These are phyloP conservation scores for Tilletia caries DNA, from an alignment of 1,284 basidiomycete species.

Conservation along the genomic window DNA sequence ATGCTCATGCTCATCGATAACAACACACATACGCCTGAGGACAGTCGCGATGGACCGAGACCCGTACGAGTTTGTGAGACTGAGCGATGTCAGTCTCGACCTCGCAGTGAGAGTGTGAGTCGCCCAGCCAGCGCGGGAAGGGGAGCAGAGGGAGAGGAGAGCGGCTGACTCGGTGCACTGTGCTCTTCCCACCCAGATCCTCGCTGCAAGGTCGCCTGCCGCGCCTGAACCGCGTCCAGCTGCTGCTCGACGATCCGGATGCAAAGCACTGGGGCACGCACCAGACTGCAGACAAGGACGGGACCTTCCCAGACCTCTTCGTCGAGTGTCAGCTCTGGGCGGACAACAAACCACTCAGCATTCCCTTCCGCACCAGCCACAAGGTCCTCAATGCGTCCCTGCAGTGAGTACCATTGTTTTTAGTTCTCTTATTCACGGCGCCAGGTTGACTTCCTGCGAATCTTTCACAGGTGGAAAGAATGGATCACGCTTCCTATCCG, in stretches of 20 bases:
- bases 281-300: slow-evolving; percentile 13
- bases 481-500: slow-evolving; percentile 84
- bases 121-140: too few species aligned
- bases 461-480: slow-evolving; percentile 87
- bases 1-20: neutral
- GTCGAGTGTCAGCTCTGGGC: slow-evolving; percentile 85
- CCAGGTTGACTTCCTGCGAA: too few species aligned
- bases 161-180: neutral
- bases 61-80: slow-evolving; percentile 45
- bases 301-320: slow-evolving; percentile 78
- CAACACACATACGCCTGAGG: too few species aligned
- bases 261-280: slow-evolving; percentile 34
- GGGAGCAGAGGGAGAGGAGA: neutral
- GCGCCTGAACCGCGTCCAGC: slow-evolving; percentile 25
- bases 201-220: slow-evolving; percentile 41
- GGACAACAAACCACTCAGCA: slow-evolving; percentile 86
- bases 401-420: slow-evolving; percentile 11
- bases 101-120: slow-evolving; percentile 35
- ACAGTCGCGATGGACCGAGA: slow-evolving; percentile 36
- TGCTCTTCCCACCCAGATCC: slow-evolving; percentile 14
- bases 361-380: slow-evolving; percentile 84
- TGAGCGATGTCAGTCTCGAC: slow-evolving; percentile 37
- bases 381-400: slow-evolving; percentile 72
- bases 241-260: slow-evolving; percentile 27
- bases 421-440: too few species aligned